A percentile compares a stretch with the other conserved stretches of the same genome.
These are phyloP conservation scores for Euphorbia pulcherrima DNA, from an alignment of 345 rosid species.

Conservation along the genomic window DNA sequence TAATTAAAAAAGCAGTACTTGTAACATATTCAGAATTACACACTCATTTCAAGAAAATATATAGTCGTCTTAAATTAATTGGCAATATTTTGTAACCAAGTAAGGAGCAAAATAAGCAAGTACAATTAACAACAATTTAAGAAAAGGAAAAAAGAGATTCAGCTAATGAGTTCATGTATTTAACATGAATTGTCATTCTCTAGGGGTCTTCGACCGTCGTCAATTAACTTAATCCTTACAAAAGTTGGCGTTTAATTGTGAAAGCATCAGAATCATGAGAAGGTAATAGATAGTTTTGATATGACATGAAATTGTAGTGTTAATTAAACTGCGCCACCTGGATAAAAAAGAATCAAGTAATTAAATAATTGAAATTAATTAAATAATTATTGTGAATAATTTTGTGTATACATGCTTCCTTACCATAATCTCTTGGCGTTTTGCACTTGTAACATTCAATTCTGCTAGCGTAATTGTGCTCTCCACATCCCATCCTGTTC, in stretches of 20 bases:
- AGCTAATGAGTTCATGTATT: constrained; percentile 13
- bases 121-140: too few species aligned
- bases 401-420: neutral
- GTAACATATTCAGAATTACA: neutral
- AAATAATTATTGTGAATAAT: too few species aligned
- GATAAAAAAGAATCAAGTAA: constrained; percentile 5
- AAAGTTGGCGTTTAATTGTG: neutral
- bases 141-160: neutral
- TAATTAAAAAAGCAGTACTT: neutral
- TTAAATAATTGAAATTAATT: neutral
- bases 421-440: constrained; percentile 25
- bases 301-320: neutral
- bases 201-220: constrained; percentile 20
- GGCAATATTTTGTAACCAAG: constrained; percentile 13
- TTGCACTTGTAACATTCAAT: constrained; percentile 35
- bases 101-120: neutral
- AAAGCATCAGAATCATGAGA: constrained; percentile 12
- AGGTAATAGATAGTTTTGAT: neutral
- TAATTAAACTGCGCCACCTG: constrained; percentile 35
- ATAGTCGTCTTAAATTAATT: neutral
- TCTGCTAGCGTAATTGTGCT: constrained; percentile 39
- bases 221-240: constrained; percentile 2
- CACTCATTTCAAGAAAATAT: neutral
- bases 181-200: constrained; percentile 19
- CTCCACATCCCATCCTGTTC: constrained; percentile 31